Base-by-base conservation (phyloP, 2,329 filamentous ascomycete genomes). In the Stemphylium vesicarium region DNA sequence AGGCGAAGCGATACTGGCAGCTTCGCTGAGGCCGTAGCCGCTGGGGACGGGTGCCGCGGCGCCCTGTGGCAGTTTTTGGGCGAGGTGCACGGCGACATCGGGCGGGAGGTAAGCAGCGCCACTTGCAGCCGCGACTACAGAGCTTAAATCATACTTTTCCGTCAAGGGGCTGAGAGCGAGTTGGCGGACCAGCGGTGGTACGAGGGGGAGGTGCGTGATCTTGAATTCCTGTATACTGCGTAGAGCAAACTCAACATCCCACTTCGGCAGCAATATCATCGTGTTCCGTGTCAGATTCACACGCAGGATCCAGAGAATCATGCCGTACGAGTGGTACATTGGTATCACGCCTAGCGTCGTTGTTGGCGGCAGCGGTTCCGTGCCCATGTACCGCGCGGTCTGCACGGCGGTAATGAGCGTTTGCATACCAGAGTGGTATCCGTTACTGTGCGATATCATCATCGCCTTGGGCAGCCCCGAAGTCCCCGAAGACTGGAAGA, bases 401-500 rank as follows among this genome's bases (percentile, higher is more conserved):
- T 71, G 69, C 2, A 59, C 55, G 2, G 59, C 61, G 2, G 62
- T 68, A 4, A 66, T 62, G 38, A 70, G 64, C 8, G 61, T 60
- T 33, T 72, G 69, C 12, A 70, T 60, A 1, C 68, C 65, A 1
- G 68, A 70, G 44, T 64, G 56, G 13, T 63, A 59, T 1, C 65
- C 69, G 20, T 70, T 70, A 8, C 53, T 58, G 54, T 73, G 70
- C 4, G 69, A 60, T 8, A 72, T 73, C 59, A 72, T 71, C 69
- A 72, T 71, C 7, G 69, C 70, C 39, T 74, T 74, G 2, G 71
- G 70, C 0, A 73, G 60, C 0, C 71, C 70, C 1, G 65, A 70
- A 0, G 70, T 73, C 0, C 70, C 71, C 4, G 62, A 66, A 0
- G 62, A 68, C 22, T 71, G 70, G 53, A 71, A 72, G 4, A 72